phyloP scores from a whole-genome alignment of 1,284 basidiomycete genomes.

The Rhodotorula sp. region DNA sequence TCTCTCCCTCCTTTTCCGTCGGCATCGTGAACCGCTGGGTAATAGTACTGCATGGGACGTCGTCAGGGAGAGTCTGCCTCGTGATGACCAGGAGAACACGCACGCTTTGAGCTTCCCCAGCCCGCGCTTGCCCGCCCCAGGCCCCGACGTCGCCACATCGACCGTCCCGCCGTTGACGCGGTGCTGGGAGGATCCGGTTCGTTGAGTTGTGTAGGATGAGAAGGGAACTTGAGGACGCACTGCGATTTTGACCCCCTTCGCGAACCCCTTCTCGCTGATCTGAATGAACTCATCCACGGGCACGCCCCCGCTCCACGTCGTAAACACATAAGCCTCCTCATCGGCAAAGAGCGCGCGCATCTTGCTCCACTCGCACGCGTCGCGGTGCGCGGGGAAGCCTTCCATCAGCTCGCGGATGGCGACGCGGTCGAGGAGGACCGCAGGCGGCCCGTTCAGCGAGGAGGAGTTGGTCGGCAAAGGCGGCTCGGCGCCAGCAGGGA shows the following conservation, averaged over 20 bases:
- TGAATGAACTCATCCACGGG: slow-evolving; percentile 49
- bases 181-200: slow-evolving; percentile 21
- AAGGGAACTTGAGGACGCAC: not conserved
- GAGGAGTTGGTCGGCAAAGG: slow-evolving; percentile 21
- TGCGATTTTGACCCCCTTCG: slow-evolving; percentile 47
- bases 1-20: slow-evolving; percentile 33
- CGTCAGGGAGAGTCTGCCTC: not conserved
- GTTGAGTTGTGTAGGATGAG: not conserved
- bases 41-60: slow-evolving; percentile 43
- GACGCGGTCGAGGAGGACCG: slow-evolving; percentile 35
- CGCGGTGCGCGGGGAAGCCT: slow-evolving; percentile 47
- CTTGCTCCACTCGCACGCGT: slow-evolving; percentile 48
- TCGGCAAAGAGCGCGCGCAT: slow-evolving; percentile 47
- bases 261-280: slow-evolving; percentile 44
- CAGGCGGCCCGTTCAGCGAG: slow-evolving; percentile 8
- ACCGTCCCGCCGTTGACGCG: slow-evolving; percentile 47
- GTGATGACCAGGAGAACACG: not conserved
- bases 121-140: slow-evolving; percentile 39
- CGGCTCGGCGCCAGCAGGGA: slow-evolving; percentile 36
- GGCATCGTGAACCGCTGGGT: slow-evolving; percentile 48
- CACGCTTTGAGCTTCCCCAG: slow-evolving; percentile 49
- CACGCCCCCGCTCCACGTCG: slow-evolving; percentile 48
- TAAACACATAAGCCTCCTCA: slow-evolving; percentile 48
- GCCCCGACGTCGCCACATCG: slow-evolving; percentile 44
- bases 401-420: slow-evolving; percentile 46